phyloP scores from a whole-genome alignment of 805 yeast species.

The Scheffersomyces ergatensis region DNA sequence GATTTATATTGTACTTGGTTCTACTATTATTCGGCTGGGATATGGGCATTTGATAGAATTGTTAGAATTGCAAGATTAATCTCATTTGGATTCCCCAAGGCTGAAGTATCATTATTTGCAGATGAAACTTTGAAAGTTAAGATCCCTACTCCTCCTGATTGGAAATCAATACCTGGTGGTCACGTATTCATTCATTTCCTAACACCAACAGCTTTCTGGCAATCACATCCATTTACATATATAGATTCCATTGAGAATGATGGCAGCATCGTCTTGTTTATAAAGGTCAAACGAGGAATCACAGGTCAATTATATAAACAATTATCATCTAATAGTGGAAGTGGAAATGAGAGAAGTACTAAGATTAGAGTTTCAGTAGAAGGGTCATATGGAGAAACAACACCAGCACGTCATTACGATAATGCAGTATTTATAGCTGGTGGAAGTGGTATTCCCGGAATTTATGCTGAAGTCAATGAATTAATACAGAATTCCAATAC shows the following conservation, averaged over 20 bases:
- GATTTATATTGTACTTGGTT: slow-evolving; percentile 33
- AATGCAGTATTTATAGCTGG: slow-evolving; percentile 36
- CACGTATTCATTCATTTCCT: slow-evolving; percentile 58
- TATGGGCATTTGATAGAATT: slow-evolving; percentile 72
- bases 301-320: slow-evolving; percentile 19
- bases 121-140: slow-evolving; percentile 49
- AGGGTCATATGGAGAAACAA: slow-evolving; percentile 37
- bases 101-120: slow-evolving; percentile 39
- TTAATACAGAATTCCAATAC: slow-evolving; percentile 6
- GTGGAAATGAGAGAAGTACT: slow-evolving; percentile 8
- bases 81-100: slow-evolving; percentile 59
- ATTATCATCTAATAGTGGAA: slow-evolving; percentile 16
- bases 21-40: slow-evolving; percentile 51
- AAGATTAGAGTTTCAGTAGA: slow-evolving; percentile 33
- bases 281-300: slow-evolving; percentile 33
- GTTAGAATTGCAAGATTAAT: slow-evolving; percentile 54
- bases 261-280: slow-evolving; percentile 18
- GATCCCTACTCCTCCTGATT: slow-evolving; percentile 50
- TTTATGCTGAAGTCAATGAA: slow-evolving; percentile 31
- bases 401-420: slow-evolving; percentile 27
- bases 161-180: slow-evolving; percentile 61
- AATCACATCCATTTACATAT: slow-evolving; percentile 67
- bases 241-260: slow-evolving; percentile 14
- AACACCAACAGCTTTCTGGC: slow-evolving; percentile 49
- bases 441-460: slow-evolving; percentile 42